Conservation (phyloP, 2,329 filamentous ascomycete species). For the Botrytis deweyae region DNA sequence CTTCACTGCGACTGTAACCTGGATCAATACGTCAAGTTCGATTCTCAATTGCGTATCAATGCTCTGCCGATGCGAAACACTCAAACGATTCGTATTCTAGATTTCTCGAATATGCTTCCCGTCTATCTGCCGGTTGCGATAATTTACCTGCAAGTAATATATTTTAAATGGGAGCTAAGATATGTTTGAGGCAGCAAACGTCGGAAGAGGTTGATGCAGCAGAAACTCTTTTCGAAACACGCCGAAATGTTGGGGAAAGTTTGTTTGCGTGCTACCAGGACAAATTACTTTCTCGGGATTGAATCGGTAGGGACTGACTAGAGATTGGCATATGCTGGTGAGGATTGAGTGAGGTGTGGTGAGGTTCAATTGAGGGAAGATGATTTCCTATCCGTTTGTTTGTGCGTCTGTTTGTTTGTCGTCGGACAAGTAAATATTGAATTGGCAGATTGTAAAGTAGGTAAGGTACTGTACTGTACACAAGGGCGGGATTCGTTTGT, state of each 20-base stretch:
- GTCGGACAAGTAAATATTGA: not conserved
- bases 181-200: not conserved
- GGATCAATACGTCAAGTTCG: not conserved
- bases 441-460: not conserved
- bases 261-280: conserved; percentile 8
- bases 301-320: conserved; percentile 7
- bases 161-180: not conserved
- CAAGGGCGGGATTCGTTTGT: not conserved
- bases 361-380: not conserved
- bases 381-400: not conserved
- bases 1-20: not conserved
- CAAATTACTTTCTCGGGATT: not conserved
- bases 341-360: not conserved
- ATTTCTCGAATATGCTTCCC: not conserved
- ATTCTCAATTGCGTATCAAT: not conserved
- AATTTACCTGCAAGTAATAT: not conserved
- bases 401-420: not conserved
- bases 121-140: not conserved
- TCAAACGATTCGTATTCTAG: conserved; percentile 1
- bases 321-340: not conserved
- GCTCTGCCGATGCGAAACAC: not conserved
- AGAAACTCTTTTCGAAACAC: not conserved
- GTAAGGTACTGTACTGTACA: not conserved
- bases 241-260: not conserved
- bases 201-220: conserved; percentile 5